Conservation (phyloP, 1,284 basidiomycete genomes). For the Coriolopsis trogii region DNA sequence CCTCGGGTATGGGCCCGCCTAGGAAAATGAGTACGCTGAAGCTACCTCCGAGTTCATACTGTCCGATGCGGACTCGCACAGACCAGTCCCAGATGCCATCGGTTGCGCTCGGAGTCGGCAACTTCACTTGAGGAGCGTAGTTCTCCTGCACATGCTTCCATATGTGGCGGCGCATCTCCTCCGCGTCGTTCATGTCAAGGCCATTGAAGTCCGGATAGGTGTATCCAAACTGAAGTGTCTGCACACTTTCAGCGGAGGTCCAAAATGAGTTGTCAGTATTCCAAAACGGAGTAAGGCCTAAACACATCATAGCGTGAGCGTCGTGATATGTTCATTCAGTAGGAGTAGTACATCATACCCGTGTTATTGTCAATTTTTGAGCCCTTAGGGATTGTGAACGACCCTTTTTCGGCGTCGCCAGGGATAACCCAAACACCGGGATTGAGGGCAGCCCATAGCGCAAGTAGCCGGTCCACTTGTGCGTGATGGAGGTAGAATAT, state of each 20-base stretch:
- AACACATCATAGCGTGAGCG: too few relatives aligned
- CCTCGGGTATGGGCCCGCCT: slow-evolving; percentile 39
- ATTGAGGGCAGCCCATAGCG: slow-evolving; percentile 49
- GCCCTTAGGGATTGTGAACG: slow-evolving; percentile 38
- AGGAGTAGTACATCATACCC: slow-evolving; percentile 35
- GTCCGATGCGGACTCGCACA: slow-evolving; percentile 43
- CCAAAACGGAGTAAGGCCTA: slow-evolving; percentile 39
- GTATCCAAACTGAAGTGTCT: slow-evolving; percentile 37
- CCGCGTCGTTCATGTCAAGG: slow-evolving; percentile 34
- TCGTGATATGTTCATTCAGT: neutral
- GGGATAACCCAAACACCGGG: slow-evolving; percentile 40
- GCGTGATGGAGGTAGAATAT: slow-evolving; percentile 53
- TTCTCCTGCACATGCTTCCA: slow-evolving; percentile 33
- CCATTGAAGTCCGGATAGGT: slow-evolving; percentile 50
- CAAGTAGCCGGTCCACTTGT: slow-evolving; percentile 51
- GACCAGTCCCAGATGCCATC: slow-evolving; percentile 43
- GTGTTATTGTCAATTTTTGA: slow-evolving; percentile 37
- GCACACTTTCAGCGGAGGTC: slow-evolving; percentile 29
- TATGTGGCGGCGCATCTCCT: slow-evolving; percentile 37
- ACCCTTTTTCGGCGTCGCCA: slow-evolving; percentile 36
- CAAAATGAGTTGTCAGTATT: slow-evolving; percentile 34
- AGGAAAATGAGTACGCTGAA: slow-evolving; percentile 48
- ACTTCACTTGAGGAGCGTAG: too few relatives aligned
- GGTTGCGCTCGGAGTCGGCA: neutral
- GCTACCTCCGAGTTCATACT: slow-evolving; percentile 44